Conservation (phyloP, 2,329 filamentous ascomycete genomes). For the Sarocladiaceae sp. region DNA sequence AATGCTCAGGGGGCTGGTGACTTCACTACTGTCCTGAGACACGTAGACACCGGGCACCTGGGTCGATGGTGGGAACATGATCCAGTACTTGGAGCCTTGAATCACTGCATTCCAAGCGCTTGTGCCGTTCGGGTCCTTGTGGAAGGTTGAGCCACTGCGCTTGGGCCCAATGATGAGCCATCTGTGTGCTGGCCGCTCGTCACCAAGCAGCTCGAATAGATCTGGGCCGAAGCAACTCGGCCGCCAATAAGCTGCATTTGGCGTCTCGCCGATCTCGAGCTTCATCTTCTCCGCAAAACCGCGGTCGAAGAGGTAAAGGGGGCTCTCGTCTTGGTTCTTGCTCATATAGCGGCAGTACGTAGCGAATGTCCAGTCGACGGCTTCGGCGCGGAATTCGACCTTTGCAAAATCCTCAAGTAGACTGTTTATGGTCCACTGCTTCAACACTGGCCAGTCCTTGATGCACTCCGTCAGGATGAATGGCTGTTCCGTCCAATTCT, state of each 20-base stretch:
- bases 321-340: conserved; percentile 77
- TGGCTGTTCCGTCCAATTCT: conserved; percentile 71
- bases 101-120: conserved; percentile 94
- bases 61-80: conserved; percentile 85
- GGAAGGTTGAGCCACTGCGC: conserved; percentile 87
- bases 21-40: conserved; percentile 83
- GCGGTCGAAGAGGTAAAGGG: conserved; percentile 88
- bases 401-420: conserved; percentile 62
- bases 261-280: conserved; percentile 54
- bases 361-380: conserved; percentile 85
- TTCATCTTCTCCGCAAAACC: conserved; percentile 83
- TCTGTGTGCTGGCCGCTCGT: conserved; percentile 77
- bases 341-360: conserved; percentile 81
- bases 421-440: conserved; percentile 66
- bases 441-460: conserved; percentile 73
- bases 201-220: conserved; percentile 73
- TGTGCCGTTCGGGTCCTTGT: conserved; percentile 73
- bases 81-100: conserved; percentile 92
- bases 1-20: conserved; percentile 89
- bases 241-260: conserved; percentile 64
- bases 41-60: conserved; percentile 87
- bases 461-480: conserved; percentile 85
- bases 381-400: conserved; percentile 79
- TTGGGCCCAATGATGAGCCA: conserved; percentile 92
- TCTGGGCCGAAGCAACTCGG: conserved; percentile 85